Evolutionary conservation across 306 rosid genomes (phyloP).

Genomic region (Quillaja saponaria): DNA sequence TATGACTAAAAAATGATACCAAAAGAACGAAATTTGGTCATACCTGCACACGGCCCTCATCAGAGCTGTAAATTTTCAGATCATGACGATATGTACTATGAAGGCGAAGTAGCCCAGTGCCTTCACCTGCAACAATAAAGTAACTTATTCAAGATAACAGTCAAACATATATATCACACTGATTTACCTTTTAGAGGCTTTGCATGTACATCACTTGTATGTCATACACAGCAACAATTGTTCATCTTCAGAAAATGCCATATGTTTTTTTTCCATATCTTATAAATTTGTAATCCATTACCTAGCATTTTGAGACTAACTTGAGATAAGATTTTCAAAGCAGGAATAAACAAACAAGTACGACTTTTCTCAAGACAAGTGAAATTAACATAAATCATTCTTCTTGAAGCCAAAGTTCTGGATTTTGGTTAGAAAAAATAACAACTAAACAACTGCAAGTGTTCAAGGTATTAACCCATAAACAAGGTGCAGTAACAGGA

Average conservation of each 20-base stretch:
- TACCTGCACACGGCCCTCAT: slow-evolving; percentile 99
- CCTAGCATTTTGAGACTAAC: slow-evolving; percentile 25
- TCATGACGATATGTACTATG: slow-evolving; percentile 98
- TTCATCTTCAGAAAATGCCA: no score
- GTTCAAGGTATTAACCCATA: not conserved
- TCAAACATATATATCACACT: no score
- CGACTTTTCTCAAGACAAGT: not conserved
- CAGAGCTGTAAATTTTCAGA: slow-evolving; percentile 97
- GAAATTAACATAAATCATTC: not conserved
- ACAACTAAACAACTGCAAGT: not conserved
- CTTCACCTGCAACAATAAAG: slow-evolving; percentile 75
- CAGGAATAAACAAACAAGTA: not conserved
- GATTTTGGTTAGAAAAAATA: no score
- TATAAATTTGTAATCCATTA: slow-evolving; percentile 25
- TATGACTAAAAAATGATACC: slow-evolving; percentile 30
- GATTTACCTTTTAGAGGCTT: no score
- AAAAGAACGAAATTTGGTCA: slow-evolving; percentile 24
- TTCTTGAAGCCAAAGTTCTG: no score
- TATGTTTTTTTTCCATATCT: no score
- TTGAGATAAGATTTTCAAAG: slow-evolving; percentile 20
- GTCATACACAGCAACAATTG: no score
- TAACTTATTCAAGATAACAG: no score
- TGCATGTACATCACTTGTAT: no score
- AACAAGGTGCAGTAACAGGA: not conserved
- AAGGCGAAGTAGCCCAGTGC: slow-evolving; percentile 95